phyloP scores from a whole-genome alignment of 768 basidiomycete species.

The Tulasnella sp. region DNA sequence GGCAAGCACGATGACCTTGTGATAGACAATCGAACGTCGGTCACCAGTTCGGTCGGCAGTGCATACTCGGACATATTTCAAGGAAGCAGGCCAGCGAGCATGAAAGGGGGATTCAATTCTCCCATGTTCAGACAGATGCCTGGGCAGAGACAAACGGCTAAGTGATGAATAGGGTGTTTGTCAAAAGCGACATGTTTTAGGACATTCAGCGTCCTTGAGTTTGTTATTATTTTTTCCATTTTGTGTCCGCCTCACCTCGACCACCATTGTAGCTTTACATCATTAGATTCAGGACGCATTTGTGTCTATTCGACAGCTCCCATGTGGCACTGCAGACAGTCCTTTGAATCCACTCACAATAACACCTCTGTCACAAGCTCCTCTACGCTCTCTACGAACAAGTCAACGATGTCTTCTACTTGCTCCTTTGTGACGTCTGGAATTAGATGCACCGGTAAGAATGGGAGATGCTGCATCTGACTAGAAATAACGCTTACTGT shows the following conservation, averaged over 20 bases:
- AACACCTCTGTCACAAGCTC: conserved; percentile 31
- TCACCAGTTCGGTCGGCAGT: conserved; percentile 1
- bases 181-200: too few relatives aligned
- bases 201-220: too few relatives aligned
- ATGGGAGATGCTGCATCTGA: too few relatives aligned
- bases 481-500: conserved; percentile 29
- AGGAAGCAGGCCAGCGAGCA: background rate
- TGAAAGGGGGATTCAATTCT: background rate
- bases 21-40: background rate
- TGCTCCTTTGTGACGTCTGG: conserved; percentile 50
- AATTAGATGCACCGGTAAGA: too few relatives aligned
- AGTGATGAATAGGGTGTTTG: too few relatives aligned
- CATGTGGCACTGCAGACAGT: too few relatives aligned
- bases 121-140: background rate
- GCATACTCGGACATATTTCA: background rate
- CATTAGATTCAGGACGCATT: too few relatives aligned
- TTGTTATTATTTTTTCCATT: too few relatives aligned
- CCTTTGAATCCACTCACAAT: background rate
- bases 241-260: too few relatives aligned
- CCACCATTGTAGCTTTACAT: too few relatives aligned
- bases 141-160: conserved; percentile 3
- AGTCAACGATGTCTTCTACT: conserved; percentile 53
- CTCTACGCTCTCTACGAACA: conserved; percentile 56
- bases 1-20: background rate
- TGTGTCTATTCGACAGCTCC: too few relatives aligned